Evolutionary conservation across 75 land plant species (phyloP).

Genomic region (Isoetes taiwanensis): DNA sequence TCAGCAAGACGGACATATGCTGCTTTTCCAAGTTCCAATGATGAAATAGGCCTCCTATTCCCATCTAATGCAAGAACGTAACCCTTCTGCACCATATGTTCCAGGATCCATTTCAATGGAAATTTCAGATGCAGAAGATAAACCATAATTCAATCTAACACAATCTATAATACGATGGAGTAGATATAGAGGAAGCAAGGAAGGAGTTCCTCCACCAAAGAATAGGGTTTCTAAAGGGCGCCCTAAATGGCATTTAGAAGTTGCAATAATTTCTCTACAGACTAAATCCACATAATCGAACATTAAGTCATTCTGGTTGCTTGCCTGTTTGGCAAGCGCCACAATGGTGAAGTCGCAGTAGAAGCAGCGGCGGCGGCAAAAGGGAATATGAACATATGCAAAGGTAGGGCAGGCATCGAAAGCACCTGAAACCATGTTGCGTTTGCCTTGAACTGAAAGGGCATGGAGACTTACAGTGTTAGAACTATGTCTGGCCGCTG

Average conservation of each 20-base stretch:
- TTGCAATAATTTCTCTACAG: constrained; percentile 48
- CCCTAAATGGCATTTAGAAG: constrained; percentile 9
- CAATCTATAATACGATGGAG: constrained; percentile 36
- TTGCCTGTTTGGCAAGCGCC: too few species aligned
- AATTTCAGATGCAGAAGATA: constrained; percentile 39
- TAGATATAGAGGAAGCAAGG: constrained; percentile 64
- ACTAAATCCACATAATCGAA: constrained; percentile 40
- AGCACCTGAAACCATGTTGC: too few species aligned
- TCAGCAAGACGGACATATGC: constrained; percentile 62
- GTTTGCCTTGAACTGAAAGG: too few species aligned
- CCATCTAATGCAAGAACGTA: constrained; percentile 46
- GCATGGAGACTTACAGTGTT: too few species aligned
- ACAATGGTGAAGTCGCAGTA: constrained; percentile 96
- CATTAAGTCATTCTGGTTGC: too few species aligned
- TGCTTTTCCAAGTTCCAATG: neutral
- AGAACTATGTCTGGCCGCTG: too few species aligned
- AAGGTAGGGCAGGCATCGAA: constrained; percentile 33
- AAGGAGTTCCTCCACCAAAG: constrained; percentile 95
- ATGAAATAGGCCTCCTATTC: constrained; percentile 22
- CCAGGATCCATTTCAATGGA: constrained; percentile 98
- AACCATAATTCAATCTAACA: constrained; percentile 38
- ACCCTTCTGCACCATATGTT: constrained; percentile 74
- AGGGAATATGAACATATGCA: constrained; percentile 87
- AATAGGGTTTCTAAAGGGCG: constrained; percentile 61
- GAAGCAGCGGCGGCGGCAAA: constrained; percentile 86